Evolutionary conservation across 257 asterid species (phyloP), one percentile per base, ranked within the genome.

Genomic region (Ilex aquifolium): DNA sequence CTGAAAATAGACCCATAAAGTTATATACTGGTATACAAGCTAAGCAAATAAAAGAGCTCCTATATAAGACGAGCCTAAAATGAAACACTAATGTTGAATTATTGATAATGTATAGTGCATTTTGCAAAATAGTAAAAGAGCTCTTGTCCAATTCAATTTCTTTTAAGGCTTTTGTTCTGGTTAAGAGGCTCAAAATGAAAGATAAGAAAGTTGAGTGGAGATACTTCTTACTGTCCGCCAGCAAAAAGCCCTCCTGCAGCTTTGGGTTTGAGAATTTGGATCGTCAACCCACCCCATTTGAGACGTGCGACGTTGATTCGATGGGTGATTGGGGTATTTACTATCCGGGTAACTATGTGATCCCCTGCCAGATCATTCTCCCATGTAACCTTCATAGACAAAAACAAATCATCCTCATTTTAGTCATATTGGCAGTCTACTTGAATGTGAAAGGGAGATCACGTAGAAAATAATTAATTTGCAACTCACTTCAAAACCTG

Each of bases 231-330:
- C 99, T 85, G 86, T 61, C 79, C 99, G 29, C 97, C 99, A 31
- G 76, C 90, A 44, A 93, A 88, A 63, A 93, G 97, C 63, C 99
- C 99, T 73, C 90, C 97, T 44, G 97, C 96, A 56, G 97, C 99
- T 78, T 93, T 93, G 81, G 90, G 97, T 67, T 90, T 74, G 96
- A 93, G 87, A 79, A 84, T n/a, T n/a, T n/a, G n/a, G n/a, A n/a
- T n/a, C n/a, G n/a, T n/a, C n/a, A n/a, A n/a, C n/a, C n/a, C n/a
- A n/a, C n/a, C n/a, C n/a, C n/a, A n/a, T 86, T 73, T 66, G 71
- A n/a, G n/a, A n/a, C 9, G 15, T 5, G 3, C 21, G 57, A 93
- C 99, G 94, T 93, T 93, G 77, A 93, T 93, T 76, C 71, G 79
- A 52, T 80, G 79, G 80, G n/a, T 93, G 99, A 64, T 93, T 97